Conservation (phyloP, 257 asterid species). For the Nicotiana tomentosiformis region DNA sequence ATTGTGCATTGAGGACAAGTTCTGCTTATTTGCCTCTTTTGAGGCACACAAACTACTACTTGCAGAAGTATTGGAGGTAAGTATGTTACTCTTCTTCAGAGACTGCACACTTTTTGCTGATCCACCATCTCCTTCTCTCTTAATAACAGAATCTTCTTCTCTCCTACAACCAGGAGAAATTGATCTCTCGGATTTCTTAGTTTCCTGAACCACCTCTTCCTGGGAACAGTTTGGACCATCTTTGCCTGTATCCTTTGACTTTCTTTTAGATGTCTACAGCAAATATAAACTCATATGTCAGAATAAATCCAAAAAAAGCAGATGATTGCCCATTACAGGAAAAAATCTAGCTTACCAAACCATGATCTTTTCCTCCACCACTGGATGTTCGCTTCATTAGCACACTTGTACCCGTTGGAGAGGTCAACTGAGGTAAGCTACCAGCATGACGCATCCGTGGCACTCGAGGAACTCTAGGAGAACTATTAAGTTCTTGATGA, state of each 20-base stretch:
- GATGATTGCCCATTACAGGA: background rate
- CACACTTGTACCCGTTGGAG: constrained; percentile 65
- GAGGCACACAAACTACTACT: constrained; percentile 52
- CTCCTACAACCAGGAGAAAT: constrained; percentile 49
- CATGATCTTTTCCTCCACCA: constrained; percentile 71
- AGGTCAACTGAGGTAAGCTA: constrained; percentile 72
- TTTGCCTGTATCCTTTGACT: constrained; percentile 54
- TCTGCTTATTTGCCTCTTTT: constrained; percentile 50
- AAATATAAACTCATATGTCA: background rate
- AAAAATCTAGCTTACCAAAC: constrained; percentile 39
- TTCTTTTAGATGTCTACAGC: constrained; percentile 62
- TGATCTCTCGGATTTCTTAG: constrained; percentile 52
- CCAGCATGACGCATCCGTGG: constrained; percentile 98
- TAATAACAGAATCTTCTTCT: constrained; percentile 48
- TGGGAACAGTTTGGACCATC: constrained; percentile 47
- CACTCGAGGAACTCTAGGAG: constrained; percentile 95
- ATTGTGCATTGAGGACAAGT: constrained; percentile 30
- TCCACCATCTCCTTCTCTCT: constrained; percentile 50
- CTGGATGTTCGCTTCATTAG: constrained; percentile 68
- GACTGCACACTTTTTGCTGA: constrained; percentile 33
- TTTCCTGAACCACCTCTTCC: constrained; percentile 46
- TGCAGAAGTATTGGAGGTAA: constrained; percentile 24
- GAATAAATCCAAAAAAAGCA: background rate
- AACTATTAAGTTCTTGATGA: constrained; percentile 97
- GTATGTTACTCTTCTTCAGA: constrained; percentile 32